phyloP scores from a whole-genome alignment of 2,329 filamentous ascomycete species.

The Cytospora paraplurivora region DNA sequence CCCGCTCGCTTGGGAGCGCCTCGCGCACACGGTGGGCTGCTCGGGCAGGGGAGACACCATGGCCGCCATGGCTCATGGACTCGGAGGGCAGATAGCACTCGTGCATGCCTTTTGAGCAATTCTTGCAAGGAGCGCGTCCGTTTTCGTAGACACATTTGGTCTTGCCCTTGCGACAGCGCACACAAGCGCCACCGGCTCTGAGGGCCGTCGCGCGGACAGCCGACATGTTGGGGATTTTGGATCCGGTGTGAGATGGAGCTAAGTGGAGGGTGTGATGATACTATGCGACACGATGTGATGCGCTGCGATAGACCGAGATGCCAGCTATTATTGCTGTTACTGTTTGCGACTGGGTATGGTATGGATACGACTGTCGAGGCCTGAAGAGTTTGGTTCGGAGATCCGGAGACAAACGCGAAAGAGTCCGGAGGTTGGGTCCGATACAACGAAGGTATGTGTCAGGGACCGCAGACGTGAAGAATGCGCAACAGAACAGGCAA shows the following conservation, averaged over 20 bases:
- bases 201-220: conserved; percentile 61
- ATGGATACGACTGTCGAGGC: conserved; percentile 1
- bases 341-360: background rate
- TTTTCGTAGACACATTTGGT: conserved; percentile 67
- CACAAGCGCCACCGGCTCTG: conserved; percentile 62
- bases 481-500: conserved; percentile 10
- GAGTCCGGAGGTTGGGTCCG: conserved; percentile 23
- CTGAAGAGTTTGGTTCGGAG: conserved; percentile 23
- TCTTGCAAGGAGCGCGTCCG: conserved; percentile 63
- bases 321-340: background rate
- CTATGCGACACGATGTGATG: background rate
- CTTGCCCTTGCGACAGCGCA: conserved; percentile 65
- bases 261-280: background rate
- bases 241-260: background rate
- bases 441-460: conserved; percentile 12
- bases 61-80: conserved; percentile 58
- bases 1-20: conserved; percentile 55
- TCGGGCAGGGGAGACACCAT: conserved; percentile 60
- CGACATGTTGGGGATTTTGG: conserved; percentile 42
- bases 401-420: conserved; percentile 24
- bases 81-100: conserved; percentile 65
- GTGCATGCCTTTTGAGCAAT: conserved; percentile 65
- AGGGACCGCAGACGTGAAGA: conserved; percentile 18
- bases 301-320: background rate
- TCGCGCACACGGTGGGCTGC: conserved; percentile 56